These are phyloP conservation scores for Xylaria sp. DNA, from an alignment of 495 filamentous ascomycete species.

Conservation along the genomic window DNA sequence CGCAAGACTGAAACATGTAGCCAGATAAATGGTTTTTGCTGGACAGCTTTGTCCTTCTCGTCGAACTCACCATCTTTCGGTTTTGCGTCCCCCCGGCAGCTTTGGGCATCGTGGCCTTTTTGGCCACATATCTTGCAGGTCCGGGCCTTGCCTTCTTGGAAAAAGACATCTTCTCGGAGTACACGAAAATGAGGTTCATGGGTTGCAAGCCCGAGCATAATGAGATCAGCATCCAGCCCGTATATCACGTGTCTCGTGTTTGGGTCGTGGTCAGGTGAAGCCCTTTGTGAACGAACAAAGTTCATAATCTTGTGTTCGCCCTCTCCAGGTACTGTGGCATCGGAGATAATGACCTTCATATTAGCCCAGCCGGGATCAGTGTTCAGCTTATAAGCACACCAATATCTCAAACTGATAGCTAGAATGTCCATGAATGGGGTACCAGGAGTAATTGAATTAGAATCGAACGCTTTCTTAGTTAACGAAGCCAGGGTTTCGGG, in stretches of 20 bases:
- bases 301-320: conserved; percentile 99
- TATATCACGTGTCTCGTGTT: conserved; percentile 98
- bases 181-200: conserved; percentile 98
- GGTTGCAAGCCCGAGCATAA: conserved; percentile 97
- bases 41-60: conserved; percentile 74
- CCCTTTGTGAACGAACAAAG: conserved; percentile 92
- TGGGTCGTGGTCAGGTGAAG: conserved; percentile 88
- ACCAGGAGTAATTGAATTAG: conserved; percentile 96
- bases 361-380: conserved; percentile 97
- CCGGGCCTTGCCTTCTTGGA: conserved; percentile 80
- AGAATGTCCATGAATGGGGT: conserved; percentile 99
- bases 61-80: conserved; percentile 84
- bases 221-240: conserved; percentile 94
- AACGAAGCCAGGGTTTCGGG: conserved; percentile 67
- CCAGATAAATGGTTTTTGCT: conserved; percentile 95
- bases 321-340: conserved; percentile 96
- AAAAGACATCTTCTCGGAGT: conserved; percentile 96
- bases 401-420: conserved; percentile 89
- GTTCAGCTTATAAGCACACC: conserved; percentile 95
- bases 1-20: conserved; percentile 89
- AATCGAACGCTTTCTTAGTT: conserved; percentile 93
- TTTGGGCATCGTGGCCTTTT: conserved; percentile 82
- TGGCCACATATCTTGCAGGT: conserved; percentile 89
- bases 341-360: conserved; percentile 97
- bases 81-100: conserved; percentile 83